Percentiles rank a stretch among this genome's conserved stretches.
These are phyloP conservation scores for Xerocomus potaroensis DNA, from an alignment of 768 basidiomycete genomes.

Conservation along the genomic window DNA sequence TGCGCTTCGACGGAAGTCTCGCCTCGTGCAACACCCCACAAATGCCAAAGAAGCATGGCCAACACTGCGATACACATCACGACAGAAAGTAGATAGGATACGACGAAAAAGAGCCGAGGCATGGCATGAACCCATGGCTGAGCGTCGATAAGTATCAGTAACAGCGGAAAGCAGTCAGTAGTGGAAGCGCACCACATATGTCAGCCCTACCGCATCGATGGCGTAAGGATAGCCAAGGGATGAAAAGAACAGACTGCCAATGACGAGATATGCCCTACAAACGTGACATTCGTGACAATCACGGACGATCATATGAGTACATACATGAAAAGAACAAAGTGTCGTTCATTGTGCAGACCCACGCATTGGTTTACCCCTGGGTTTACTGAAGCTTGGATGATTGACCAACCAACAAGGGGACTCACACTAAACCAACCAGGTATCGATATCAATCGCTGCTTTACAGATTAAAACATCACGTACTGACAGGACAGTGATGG, in stretches of 20 bases:
- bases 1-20: slow-evolving; percentile 91
- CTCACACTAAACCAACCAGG: no score
- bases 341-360: slow-evolving; percentile 90
- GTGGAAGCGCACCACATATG: slow-evolving; percentile 36
- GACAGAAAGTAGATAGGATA: slow-evolving; percentile 69
- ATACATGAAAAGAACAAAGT: slow-evolving; percentile 93
- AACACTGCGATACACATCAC: slow-evolving; percentile 75
- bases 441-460: no score
- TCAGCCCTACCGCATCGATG: slow-evolving; percentile 54
- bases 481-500: slow-evolving; percentile 84
- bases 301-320: slow-evolving; percentile 19
- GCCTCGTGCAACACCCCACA: slow-evolving; percentile 64
- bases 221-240: slow-evolving; percentile 60
- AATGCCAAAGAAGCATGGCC: slow-evolving; percentile 68
- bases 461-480: no score
- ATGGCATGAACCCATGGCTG: slow-evolving; percentile 56
- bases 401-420: slow-evolving; percentile 3
- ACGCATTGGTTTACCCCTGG: slow-evolving; percentile 98
- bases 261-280: slow-evolving; percentile 72
- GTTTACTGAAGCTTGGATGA: slow-evolving; percentile 1
- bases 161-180: not conserved
- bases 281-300: not conserved
- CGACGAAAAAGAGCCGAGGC: slow-evolving; percentile 65
- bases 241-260: slow-evolving; percentile 60
- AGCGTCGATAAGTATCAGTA: not conserved